Evolutionary conservation across 1,139 yeast genomes (phyloP).

Genomic region (Taphrina communis): DNA sequence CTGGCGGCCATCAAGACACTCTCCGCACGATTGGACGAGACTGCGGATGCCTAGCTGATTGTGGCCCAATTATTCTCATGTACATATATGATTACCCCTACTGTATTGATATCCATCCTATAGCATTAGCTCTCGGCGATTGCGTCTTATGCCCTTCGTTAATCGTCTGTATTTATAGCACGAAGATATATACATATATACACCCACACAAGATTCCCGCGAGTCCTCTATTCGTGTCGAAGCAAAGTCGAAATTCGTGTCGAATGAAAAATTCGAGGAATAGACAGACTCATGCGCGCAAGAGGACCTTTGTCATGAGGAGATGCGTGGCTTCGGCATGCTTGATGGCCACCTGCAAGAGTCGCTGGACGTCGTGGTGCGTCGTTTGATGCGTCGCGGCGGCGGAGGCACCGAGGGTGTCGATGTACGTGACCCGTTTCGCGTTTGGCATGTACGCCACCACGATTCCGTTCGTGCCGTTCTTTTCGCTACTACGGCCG

Average conservation of each 20-base stretch:
- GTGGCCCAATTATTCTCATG: background rate
- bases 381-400: background rate
- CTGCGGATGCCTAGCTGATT: background rate
- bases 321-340: conserved; percentile 1
- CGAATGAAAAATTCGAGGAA: no score
- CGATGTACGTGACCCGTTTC: background rate
- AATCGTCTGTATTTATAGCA: background rate
- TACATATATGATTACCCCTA: background rate
- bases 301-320: background rate
- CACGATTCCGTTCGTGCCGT: background rate
- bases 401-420: background rate
- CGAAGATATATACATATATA: background rate
- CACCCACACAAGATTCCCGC: background rate
- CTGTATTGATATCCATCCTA: background rate
- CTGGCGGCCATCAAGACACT: conserved; percentile 3
- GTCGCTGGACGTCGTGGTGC: conserved; percentile 1
- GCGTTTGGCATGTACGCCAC: conserved; percentile 14
- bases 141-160: background rate
- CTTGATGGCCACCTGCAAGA: conserved; percentile 9
- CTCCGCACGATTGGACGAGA: background rate
- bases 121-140: conserved; percentile 4
- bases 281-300: background rate
- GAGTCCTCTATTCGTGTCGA: no score
- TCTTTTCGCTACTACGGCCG: background rate
- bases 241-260: no score